Percentiles rank a stretch among this genome's conserved stretches.
phyloP scores from a whole-genome alignment of 208 protist species.

The Leptomonas pyrrhocoris region DNA sequence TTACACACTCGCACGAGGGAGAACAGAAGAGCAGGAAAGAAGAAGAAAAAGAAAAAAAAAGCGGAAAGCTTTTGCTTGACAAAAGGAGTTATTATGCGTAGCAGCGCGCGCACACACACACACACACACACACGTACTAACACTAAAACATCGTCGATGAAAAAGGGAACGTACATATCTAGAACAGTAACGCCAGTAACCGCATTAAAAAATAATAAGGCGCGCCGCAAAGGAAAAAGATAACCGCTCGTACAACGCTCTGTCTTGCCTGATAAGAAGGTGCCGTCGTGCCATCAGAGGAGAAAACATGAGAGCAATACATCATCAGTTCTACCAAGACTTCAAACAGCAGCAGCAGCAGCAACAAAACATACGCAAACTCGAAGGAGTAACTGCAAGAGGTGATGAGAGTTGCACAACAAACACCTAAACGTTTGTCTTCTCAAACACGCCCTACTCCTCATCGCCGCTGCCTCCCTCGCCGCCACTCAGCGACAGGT shows the following conservation, averaged over 20 bases:
- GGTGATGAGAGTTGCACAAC: neutral
- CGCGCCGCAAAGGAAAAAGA: too few species aligned
- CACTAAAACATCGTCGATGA: too few species aligned
- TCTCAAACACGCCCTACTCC: neutral
- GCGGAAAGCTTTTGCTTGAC: neutral
- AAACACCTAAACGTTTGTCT: too few species aligned
- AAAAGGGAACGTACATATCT: neutral
- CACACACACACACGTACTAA: conserved; percentile 6
- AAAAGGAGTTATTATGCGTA: too few species aligned
- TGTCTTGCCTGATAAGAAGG: too few species aligned
- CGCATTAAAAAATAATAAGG: too few species aligned
- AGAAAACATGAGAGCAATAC: too few species aligned
- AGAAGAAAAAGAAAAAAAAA: neutral
- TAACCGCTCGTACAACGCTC: too few species aligned
- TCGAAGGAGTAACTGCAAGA: neutral
- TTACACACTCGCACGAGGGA: neutral
- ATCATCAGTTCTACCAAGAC: too few species aligned
- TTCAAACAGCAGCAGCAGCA: neutral
- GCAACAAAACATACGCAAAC: neutral
- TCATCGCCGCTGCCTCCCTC: conserved; percentile 12
- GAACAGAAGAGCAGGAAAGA: too few species aligned
- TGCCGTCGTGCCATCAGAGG: too few species aligned
- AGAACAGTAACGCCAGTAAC: too few species aligned
- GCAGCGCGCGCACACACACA: conserved; percentile 4
- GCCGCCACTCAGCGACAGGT: conserved; percentile 28